Evolutionary conservation across 177 flowering plant genomes (phyloP).

Genomic region (Vitis hybrid): DNA sequence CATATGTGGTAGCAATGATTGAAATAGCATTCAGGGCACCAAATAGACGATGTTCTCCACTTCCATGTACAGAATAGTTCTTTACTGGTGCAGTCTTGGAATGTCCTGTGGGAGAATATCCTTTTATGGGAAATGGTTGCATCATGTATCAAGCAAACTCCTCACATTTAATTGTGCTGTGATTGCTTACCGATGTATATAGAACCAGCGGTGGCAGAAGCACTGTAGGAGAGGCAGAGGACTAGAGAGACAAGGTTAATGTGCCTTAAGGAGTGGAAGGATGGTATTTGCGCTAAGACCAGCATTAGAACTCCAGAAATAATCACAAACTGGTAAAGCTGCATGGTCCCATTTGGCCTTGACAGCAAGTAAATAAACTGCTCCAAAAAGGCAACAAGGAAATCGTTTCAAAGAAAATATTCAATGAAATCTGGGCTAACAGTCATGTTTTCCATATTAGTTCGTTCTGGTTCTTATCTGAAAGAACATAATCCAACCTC

Average conservation of each 20-base stretch:
- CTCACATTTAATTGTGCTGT: background rate
- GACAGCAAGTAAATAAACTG: slow-evolving; percentile 41
- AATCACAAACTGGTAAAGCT: slow-evolving; percentile 32
- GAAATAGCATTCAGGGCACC: slow-evolving; percentile 40
- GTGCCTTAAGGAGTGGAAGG: slow-evolving; percentile 49
- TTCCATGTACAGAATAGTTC: slow-evolving; percentile 31
- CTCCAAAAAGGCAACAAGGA: background rate
- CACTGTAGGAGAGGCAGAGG: slow-evolving; percentile 38
- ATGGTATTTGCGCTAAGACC: slow-evolving; percentile 42
- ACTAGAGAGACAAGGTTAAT: slow-evolving; percentile 38
- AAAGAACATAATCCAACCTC: too few relatives aligned
- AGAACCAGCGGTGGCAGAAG: slow-evolving; percentile 36
- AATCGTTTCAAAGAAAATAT: background rate
- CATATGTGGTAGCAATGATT: slow-evolving; percentile 49
- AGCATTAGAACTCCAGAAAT: slow-evolving; percentile 29
- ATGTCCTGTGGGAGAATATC: slow-evolving; percentile 17
- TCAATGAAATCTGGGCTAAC: too few relatives aligned
- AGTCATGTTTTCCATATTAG: too few relatives aligned
- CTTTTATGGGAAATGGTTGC: background rate
- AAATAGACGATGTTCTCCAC: slow-evolving; percentile 22
- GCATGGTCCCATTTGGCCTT: slow-evolving; percentile 34
- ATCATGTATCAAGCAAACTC: background rate
- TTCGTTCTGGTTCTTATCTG: too few relatives aligned
- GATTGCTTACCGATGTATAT: slow-evolving; percentile 31
- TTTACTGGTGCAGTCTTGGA: slow-evolving; percentile 23